These are phyloP conservation scores for Podospora comata DNA, from an alignment of 495 filamentous ascomycete genomes.

Conservation along the genomic window DNA sequence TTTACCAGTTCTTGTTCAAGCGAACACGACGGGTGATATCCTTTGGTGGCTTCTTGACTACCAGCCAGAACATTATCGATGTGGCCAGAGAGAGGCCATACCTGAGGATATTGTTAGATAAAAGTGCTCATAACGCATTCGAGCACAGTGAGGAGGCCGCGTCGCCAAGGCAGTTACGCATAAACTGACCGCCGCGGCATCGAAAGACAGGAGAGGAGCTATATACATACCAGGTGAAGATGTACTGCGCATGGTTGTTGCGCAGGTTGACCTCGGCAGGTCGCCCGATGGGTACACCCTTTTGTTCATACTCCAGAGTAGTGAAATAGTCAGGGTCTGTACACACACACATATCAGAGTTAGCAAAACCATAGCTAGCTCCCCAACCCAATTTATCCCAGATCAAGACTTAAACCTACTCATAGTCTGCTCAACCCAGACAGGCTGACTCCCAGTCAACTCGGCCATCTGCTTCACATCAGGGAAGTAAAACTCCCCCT, in stretches of 20 bases:
- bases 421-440: conserved; percentile 98
- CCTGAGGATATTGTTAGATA: conserved; percentile 48
- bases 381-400: neutral
- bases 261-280: conserved; percentile 86
- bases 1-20: conserved; percentile 76
- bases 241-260: conserved; percentile 97
- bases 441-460: conserved; percentile 74
- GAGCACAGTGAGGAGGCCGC: neutral
- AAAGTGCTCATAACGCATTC: neutral
- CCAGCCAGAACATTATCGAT: conserved; percentile 90
- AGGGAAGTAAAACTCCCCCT: conserved; percentile 87
- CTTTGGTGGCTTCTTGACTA: conserved; percentile 77
- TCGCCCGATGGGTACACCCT: conserved; percentile 91
- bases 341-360: conserved; percentile 4
- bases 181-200: neutral
- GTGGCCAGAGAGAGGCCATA: conserved; percentile 85
- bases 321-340: conserved; percentile 74
- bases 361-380: conserved; percentile 2
- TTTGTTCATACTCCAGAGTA: conserved; percentile 64
- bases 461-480: conserved; percentile 92
- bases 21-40: conserved; percentile 71
- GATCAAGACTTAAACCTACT: conserved; percentile 46
- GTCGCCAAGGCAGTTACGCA: neutral
- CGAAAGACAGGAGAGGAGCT: neutral
- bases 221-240: conserved; percentile 84